These are phyloP conservation scores for Evansstolkia leycettana DNA, from an alignment of 495 filamentous ascomycete genomes.

Conservation along the genomic window DNA sequence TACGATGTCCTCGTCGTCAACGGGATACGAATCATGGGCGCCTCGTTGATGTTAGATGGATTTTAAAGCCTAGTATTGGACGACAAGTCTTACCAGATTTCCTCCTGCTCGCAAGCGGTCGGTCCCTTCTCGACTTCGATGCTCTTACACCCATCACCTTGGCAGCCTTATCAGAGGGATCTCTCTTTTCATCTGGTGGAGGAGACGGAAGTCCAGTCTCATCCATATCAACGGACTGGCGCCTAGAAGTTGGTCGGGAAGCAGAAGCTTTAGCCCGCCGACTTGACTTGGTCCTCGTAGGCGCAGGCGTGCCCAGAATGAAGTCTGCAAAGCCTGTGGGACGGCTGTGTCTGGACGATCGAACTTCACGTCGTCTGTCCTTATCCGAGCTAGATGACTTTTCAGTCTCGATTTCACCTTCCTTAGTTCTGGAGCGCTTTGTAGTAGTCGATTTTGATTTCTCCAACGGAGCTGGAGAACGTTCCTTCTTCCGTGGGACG, in stretches of 20 bases:
- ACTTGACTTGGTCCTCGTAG: conserved; percentile 29
- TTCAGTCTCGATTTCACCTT: conserved; percentile 38
- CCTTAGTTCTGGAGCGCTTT: conserved; percentile 23
- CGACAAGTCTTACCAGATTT: conserved; percentile 21
- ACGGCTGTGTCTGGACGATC: conserved; percentile 28
- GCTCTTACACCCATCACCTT: conserved; percentile 43
- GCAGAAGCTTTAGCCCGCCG: too few species aligned
- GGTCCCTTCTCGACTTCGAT: conserved; percentile 23
- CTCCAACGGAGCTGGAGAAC: conserved; percentile 18
- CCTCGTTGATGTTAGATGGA: conserved; percentile 9
- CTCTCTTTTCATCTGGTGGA: conserved; percentile 37
- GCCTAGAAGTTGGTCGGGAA: conserved; percentile 27
- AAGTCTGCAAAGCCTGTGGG: conserved; percentile 38
- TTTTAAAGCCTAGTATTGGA: too few species aligned
- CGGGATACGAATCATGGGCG: conserved; percentile 44
- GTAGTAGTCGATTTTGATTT: conserved; percentile 37
- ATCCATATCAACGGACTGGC: conserved; percentile 38
- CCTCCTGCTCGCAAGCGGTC: conserved; percentile 22
- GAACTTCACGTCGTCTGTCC: conserved; percentile 28
- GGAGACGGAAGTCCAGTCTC: conserved; percentile 37
- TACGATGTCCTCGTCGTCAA: conserved; percentile 48
- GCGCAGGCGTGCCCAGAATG: conserved; percentile 36
- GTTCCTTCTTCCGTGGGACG: conserved; percentile 16
- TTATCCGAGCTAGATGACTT: conserved; percentile 44
- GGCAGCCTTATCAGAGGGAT: conserved; percentile 43